Evolutionary conservation across 148 eudicot species (phyloP).

Genomic region (Chenopodium berlandieri): DNA sequence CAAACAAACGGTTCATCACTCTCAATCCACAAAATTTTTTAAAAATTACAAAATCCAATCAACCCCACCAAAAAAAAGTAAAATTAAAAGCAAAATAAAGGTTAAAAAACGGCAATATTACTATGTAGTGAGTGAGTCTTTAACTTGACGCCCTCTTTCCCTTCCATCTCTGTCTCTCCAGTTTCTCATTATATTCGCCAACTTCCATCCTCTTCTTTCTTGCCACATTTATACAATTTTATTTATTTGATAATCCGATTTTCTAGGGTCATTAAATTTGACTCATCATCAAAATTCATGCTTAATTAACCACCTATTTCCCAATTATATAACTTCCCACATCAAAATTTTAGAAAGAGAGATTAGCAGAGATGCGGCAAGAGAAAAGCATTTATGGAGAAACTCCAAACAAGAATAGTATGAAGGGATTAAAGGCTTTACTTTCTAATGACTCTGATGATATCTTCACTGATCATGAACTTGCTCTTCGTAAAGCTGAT

Average conservation of each 20-base stretch:
- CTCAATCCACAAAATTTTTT: background rate
- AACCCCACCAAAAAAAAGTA: background rate
- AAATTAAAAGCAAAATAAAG: background rate
- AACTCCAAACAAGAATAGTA: conserved; percentile 33
- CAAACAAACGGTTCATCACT: background rate
- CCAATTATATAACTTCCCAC: background rate
- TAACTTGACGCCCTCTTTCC: background rate
- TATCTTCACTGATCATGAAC: conserved; percentile 59
- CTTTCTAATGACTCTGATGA: conserved; percentile 39
- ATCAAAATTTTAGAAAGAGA: background rate
- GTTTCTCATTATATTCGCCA: background rate
- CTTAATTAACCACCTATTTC: too few relatives aligned
- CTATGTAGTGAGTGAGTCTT: background rate
- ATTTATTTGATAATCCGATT: too few relatives aligned
- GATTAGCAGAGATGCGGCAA: conserved; percentile 44
- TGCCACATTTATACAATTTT: background rate
- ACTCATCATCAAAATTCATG: too few relatives aligned
- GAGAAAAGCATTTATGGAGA: conserved; percentile 34
- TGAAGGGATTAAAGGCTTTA: conserved; percentile 67
- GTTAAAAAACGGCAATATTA: conserved; percentile 7
- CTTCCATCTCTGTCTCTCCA: background rate
- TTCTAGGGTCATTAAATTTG: too few relatives aligned
- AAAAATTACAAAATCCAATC: background rate
- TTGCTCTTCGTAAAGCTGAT: conserved; percentile 78
- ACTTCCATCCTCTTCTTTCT: conserved; percentile 7